Base-by-base conservation (phyloP, 331 rosid species). In the Quercus tomentella region DNA sequence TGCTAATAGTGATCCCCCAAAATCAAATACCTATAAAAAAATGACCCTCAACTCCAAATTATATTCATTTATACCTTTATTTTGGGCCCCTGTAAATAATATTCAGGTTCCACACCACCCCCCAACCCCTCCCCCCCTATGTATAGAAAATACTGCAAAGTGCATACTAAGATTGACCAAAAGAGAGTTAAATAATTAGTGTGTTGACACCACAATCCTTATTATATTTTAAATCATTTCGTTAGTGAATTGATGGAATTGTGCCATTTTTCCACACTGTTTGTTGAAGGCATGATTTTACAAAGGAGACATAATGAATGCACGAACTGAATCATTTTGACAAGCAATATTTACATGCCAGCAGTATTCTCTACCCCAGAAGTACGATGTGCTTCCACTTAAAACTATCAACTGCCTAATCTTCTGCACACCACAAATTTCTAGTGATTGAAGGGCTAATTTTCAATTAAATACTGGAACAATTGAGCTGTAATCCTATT, bases 351-450 rank as follows among this genome's bases (percentile, higher is more conserved):
- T 65, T 80, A 68, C 78, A 43, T 73, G 69, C 37, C 80, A 65
- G 23, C 23, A 63, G 20, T 1, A 65, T 55, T 28, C 62, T 70
- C 70, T 55, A 33, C 70, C 33, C 28, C 30, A 69, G 49, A 79
- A 82, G 71, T 35, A 31, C 23, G 35, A 68, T 30, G 63, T 31
- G 72, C 54, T 55, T 51, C 77, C 78, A 76, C 83, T 82, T 73
- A 62, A 75, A 78, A 74, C 56, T 37, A 68, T 30, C 43, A 70
- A 22, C 18, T 66, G 55, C 74, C 80, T 76, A 77, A 76, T 81
- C 63, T 77, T 77, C 79, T 62, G 33, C 49, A 74, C 76, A 35
- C 66, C 81, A 86, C 76, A 70, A 85, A 81, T 82, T 74, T 26
- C 41, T 70, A 31, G 70, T 49, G 75, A 76, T 73, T 74, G 56